phyloP scores from a whole-genome alignment of 2,329 filamentous ascomycete genomes.

The Clonostachys chloroleuca region DNA sequence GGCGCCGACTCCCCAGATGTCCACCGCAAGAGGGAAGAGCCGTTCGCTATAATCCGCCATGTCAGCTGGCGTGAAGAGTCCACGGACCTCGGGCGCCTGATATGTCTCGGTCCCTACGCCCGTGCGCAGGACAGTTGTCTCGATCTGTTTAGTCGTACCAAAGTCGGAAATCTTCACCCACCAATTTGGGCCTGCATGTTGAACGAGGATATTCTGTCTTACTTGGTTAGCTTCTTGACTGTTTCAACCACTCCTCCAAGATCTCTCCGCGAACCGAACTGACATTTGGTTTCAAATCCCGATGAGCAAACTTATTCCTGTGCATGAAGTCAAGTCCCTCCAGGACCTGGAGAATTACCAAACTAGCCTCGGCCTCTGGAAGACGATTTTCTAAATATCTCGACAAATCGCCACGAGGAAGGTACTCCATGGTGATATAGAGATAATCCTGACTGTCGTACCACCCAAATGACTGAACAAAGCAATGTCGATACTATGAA shows the following conservation, averaged over 20 bases:
- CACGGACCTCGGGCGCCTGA: slow-evolving; percentile 9
- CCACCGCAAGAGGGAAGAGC: no score
- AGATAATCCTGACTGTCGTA: slow-evolving; percentile 7
- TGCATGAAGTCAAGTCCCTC: slow-evolving; percentile 12
- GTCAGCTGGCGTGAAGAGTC: no score
- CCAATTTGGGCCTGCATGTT: slow-evolving; percentile 7
- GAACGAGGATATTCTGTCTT: slow-evolving; percentile 12
- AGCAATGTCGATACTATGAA: slow-evolving; percentile 5
- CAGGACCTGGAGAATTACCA: slow-evolving; percentile 11
- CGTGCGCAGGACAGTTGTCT: background rate
- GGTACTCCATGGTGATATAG: slow-evolving; percentile 16
- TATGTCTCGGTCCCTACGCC: slow-evolving; percentile 6
- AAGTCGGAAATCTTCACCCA: slow-evolving; percentile 14
- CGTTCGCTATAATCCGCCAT: no score
- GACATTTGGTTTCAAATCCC: slow-evolving; percentile 13
- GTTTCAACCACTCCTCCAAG: background rate
- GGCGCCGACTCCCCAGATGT: no score
- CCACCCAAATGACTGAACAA: slow-evolving; percentile 15
- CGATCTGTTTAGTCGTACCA: slow-evolving; percentile 12
- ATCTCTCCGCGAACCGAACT: background rate
- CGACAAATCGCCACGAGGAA: slow-evolving; percentile 11
- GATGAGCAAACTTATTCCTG: slow-evolving; percentile 10
- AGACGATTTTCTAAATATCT: slow-evolving; percentile 7
- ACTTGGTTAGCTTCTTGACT: background rate
- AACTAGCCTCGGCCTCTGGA: slow-evolving; percentile 7